Percentiles rank a stretch among this genome's conserved stretches.
Evolutionary conservation across 768 basidiomycete species (phyloP).

Genomic region (Crepidotus variabilis): DNA sequence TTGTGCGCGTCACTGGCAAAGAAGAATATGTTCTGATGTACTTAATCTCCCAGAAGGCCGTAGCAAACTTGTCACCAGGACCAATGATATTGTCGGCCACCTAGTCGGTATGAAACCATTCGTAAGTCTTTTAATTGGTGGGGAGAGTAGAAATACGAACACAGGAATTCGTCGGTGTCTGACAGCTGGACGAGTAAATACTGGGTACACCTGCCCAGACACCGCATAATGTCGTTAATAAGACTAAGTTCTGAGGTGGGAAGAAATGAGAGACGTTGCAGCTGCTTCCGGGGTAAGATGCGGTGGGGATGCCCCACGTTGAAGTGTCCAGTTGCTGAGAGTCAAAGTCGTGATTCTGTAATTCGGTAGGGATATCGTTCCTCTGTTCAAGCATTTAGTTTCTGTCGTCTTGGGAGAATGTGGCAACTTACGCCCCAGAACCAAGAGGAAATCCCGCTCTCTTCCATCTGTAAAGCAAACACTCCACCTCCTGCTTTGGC

Average conservation of each 20-base stretch:
- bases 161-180: conserved; percentile 5
- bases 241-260: conserved; percentile 59
- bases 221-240: conserved; percentile 69
- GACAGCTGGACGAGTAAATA: conserved; percentile 3
- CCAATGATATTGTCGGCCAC: conserved; percentile 42
- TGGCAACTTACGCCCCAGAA: conserved; percentile 38
- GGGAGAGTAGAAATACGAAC: background rate
- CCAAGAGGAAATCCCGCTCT: conserved; percentile 37
- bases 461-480: conserved; percentile 71
- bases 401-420: background rate
- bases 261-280: conserved; percentile 58
- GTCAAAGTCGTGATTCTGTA: conserved; percentile 30
- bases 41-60: conserved; percentile 58
- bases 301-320: conserved; percentile 57
- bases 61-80: conserved; percentile 40
- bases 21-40: conserved; percentile 50
- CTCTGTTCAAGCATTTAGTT: conserved; percentile 25
- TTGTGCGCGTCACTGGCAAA: too few relatives aligned
- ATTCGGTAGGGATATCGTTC: conserved; percentile 35
- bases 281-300: conserved; percentile 51
- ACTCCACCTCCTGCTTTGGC: conserved; percentile 70
- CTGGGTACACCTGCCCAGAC: conserved; percentile 17
- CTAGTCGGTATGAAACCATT: background rate
- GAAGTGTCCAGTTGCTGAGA: conserved; percentile 35
- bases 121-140: background rate